These are phyloP conservation scores for Kurtzmaniella fragi DNA, from an alignment of 805 yeast species.

Conservation along the genomic window DNA sequence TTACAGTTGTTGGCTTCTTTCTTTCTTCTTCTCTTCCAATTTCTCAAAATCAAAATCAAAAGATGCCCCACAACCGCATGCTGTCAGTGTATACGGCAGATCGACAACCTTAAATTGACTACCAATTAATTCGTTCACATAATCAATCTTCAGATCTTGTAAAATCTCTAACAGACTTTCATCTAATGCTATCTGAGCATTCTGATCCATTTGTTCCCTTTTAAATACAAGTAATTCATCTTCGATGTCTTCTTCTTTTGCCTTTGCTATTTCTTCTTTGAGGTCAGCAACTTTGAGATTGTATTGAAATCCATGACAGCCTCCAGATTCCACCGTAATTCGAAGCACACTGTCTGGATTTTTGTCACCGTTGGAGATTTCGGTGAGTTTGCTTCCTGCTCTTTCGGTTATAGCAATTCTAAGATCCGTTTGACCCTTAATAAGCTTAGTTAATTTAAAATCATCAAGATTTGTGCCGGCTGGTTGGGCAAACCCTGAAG, in stretches of 20 bases:
- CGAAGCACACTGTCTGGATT: slow-evolving; percentile 61
- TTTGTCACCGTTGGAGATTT: slow-evolving; percentile 47
- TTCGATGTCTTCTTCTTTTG: slow-evolving; percentile 26
- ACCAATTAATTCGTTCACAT: slow-evolving; percentile 89
- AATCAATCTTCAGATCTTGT: slow-evolving; percentile 82
- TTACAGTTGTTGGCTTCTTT: not conserved
- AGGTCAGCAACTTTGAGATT: slow-evolving; percentile 57
- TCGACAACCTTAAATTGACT: slow-evolving; percentile 88
- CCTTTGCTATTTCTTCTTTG: slow-evolving; percentile 22
- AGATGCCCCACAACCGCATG: slow-evolving; percentile 44
- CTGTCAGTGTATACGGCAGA: slow-evolving; percentile 72
- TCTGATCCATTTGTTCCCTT: slow-evolving; percentile 41
- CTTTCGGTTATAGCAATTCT: slow-evolving; percentile 43
- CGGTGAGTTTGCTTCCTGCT: slow-evolving; percentile 49
- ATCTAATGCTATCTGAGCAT: slow-evolving; percentile 71
- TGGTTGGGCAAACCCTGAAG: slow-evolving; percentile 27
- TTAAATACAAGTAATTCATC: slow-evolving; percentile 50
- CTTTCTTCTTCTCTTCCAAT: slow-evolving; percentile 20
- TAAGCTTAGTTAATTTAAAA: slow-evolving; percentile 27
- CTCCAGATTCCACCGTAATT: slow-evolving; percentile 87
- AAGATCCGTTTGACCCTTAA: slow-evolving; percentile 31
- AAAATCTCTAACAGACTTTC: slow-evolving; percentile 73
- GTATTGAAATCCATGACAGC: slow-evolving; percentile 97
- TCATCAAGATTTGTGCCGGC: slow-evolving; percentile 19
- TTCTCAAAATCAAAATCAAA: slow-evolving; percentile 46